Evolutionary conservation across 257 asterid genomes (phyloP).

Genomic region (Rehmannia glutinosa): DNA sequence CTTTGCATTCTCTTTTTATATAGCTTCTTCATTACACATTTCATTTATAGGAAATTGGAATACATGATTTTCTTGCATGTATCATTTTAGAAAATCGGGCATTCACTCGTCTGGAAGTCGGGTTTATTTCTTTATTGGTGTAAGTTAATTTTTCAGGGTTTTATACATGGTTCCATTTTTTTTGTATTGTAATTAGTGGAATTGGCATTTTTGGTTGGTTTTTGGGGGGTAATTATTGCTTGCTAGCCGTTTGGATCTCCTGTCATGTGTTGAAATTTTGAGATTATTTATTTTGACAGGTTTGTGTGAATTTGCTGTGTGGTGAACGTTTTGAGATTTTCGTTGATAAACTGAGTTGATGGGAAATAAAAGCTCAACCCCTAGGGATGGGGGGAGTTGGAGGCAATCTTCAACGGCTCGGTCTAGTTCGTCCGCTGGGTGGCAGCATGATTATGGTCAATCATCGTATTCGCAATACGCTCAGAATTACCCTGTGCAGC

Average conservation of each 20-base stretch:
- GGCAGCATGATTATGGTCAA: slow-evolving; percentile 49
- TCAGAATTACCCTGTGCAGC: slow-evolving; percentile 45
- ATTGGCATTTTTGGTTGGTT: neutral
- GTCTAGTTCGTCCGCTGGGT: slow-evolving; percentile 53
- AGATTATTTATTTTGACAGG: slow-evolving; percentile 2
- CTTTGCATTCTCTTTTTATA: neutral
- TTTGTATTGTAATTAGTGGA: neutral
- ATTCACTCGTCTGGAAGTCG: no score
- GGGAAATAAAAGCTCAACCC: slow-evolving; percentile 31
- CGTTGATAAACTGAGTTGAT: slow-evolving; percentile 30
- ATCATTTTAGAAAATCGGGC: neutral
- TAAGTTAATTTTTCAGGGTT: no score
- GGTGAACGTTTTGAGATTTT: neutral
- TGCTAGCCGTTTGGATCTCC: neutral
- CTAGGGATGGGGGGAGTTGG: slow-evolving; percentile 29
- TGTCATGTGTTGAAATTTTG: no score
- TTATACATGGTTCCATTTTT: no score
- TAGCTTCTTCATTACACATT: neutral
- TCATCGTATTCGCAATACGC: slow-evolving; percentile 46
- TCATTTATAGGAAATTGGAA: neutral
- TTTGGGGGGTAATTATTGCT: neutral
- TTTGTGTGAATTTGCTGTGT: no score
- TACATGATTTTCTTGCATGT: neutral
- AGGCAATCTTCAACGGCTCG: slow-evolving; percentile 47
- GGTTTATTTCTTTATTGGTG: no score